phyloP scores from a whole-genome alignment of 257 asterid genomes.

The Salvia hispanica region DNA sequence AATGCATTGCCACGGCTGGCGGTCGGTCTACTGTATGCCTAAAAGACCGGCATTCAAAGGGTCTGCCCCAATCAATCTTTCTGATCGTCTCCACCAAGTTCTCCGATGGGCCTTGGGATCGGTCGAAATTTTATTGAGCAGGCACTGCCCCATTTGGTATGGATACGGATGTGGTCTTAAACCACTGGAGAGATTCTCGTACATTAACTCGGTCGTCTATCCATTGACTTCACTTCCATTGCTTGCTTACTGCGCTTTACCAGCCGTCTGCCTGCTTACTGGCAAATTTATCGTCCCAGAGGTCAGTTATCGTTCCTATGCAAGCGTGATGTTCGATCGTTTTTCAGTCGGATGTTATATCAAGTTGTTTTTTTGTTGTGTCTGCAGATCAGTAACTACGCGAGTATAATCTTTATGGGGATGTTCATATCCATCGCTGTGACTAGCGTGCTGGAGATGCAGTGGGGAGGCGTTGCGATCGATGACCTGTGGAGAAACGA shows the following conservation, averaged over 20 bases:
- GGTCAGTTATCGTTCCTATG: slow-evolving; percentile 23
- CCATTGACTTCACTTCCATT: slow-evolving; percentile 50
- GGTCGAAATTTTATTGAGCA: slow-evolving; percentile 50
- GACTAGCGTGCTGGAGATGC: slow-evolving; percentile 57
- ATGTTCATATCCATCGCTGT: slow-evolving; percentile 61
- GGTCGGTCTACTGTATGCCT: slow-evolving; percentile 58
- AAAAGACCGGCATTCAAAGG: slow-evolving; percentile 53
- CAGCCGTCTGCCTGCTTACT: slow-evolving; percentile 51
- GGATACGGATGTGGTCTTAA: slow-evolving; percentile 58
- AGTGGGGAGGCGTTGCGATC: slow-evolving; percentile 61
- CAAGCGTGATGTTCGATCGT: too few species aligned
- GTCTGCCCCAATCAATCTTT: slow-evolving; percentile 52
- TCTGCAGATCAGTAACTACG: slow-evolving; percentile 64
- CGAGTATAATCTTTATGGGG: slow-evolving; percentile 62
- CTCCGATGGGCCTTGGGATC: slow-evolving; percentile 58
- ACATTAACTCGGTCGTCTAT: slow-evolving; percentile 51
- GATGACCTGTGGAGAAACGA: slow-evolving; percentile 74
- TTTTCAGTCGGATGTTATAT: too few species aligned
- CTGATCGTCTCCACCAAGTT: slow-evolving; percentile 50
- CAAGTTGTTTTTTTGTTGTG: background rate
- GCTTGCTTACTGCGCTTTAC: slow-evolving; percentile 49
- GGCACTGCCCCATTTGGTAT: slow-evolving; percentile 58
- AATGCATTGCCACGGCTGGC: slow-evolving; percentile 59
- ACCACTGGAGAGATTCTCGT: slow-evolving; percentile 49
- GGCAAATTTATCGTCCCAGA: slow-evolving; percentile 53